Evolutionary conservation across 306 rosid genomes (phyloP).

Genomic region (Pachyrhizus erosus): DNA sequence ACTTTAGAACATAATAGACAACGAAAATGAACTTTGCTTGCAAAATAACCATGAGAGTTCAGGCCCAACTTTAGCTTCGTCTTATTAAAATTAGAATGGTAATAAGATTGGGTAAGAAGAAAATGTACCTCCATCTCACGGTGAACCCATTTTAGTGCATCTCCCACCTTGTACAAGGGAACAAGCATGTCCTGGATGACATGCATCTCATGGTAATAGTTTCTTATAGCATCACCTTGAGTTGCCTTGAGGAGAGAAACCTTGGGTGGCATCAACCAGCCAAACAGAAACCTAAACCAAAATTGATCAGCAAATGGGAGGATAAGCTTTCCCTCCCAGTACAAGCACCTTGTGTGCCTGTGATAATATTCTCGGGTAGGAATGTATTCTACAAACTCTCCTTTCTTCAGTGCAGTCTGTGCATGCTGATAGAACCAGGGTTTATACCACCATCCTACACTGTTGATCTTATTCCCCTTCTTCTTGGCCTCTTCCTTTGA

Average conservation of each 20-base stretch:
- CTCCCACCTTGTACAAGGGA: conserved; percentile 91
- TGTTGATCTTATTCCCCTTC: conserved; percentile 86
- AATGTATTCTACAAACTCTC: conserved; percentile 88
- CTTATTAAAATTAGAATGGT: background rate
- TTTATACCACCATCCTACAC: conserved; percentile 96
- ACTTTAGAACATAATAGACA: background rate
- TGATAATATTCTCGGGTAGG: conserved; percentile 95
- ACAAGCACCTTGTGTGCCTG: conserved; percentile 94
- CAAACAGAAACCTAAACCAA: conserved; percentile 88
- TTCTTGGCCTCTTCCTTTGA: conserved; percentile 92
- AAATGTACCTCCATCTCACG: conserved; percentile 92
- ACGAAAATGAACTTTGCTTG: conserved; percentile 31
- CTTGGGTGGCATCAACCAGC: conserved; percentile 99
- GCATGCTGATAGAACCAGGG: conserved; percentile 99
- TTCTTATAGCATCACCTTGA: conserved; percentile 96
- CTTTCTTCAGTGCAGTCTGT: conserved; percentile 79
- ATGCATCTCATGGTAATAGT: conserved; percentile 96
- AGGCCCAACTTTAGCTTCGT: background rate
- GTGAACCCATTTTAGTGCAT: conserved; percentile 94
- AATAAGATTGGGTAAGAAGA: conserved; percentile 25
- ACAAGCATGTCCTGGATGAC: conserved; percentile 97
- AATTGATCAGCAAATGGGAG: conserved; percentile 94
- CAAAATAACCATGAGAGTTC: conserved; percentile 1
- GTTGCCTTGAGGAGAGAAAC: conserved; percentile 97
- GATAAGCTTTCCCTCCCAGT: conserved; percentile 99